These are phyloP conservation scores for Mucor ambiguus DNA, from an alignment of 371 early-diverging fungal species.

Conservation along the genomic window DNA sequence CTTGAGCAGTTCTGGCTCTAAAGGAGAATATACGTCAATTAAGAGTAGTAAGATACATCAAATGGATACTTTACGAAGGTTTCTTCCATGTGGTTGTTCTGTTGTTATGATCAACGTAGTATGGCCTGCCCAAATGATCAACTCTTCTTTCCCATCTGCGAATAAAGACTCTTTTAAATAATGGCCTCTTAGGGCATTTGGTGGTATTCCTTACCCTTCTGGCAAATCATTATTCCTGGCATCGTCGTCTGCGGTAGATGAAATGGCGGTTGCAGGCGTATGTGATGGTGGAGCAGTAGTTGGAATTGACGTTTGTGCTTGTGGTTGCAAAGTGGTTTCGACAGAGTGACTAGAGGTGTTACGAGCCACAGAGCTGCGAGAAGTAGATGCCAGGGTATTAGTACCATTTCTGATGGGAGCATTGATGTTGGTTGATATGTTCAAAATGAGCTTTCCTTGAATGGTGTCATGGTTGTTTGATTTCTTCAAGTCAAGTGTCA, in stretches of 20 bases:
- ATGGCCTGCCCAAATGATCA: slow-evolving; percentile 69
- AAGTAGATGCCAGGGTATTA: slow-evolving; percentile 38
- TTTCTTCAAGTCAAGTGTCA: slow-evolving; percentile 86
- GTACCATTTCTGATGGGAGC: slow-evolving; percentile 46
- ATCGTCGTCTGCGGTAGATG: not conserved
- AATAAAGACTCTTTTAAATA: not conserved
- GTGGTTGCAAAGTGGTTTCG: not conserved
- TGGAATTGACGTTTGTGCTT: slow-evolving; percentile 10
- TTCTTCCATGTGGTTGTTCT: slow-evolving; percentile 78
- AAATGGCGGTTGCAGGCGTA: slow-evolving; percentile 11
- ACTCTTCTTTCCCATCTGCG: slow-evolving; percentile 75
- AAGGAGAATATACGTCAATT: not conserved
- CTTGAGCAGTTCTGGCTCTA: slow-evolving; percentile 48
- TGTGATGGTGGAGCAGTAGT: not conserved
- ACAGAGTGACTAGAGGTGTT: not conserved
- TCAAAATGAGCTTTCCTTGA: slow-evolving; percentile 83
- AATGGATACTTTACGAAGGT: slow-evolving; percentile 37
- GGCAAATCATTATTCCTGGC: slow-evolving; percentile 17
- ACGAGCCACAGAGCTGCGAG: not conserved
- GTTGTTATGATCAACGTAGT: slow-evolving; percentile 77
- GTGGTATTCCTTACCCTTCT: not conserved
- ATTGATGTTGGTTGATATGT: slow-evolving; percentile 66
- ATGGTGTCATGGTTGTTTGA: slow-evolving; percentile 81
- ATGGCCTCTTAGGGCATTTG: not conserved
- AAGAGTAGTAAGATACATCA: not conserved